Evolutionary conservation across 768 basidiomycete species (phyloP).

Genomic region (Boletus huronensis): DNA sequence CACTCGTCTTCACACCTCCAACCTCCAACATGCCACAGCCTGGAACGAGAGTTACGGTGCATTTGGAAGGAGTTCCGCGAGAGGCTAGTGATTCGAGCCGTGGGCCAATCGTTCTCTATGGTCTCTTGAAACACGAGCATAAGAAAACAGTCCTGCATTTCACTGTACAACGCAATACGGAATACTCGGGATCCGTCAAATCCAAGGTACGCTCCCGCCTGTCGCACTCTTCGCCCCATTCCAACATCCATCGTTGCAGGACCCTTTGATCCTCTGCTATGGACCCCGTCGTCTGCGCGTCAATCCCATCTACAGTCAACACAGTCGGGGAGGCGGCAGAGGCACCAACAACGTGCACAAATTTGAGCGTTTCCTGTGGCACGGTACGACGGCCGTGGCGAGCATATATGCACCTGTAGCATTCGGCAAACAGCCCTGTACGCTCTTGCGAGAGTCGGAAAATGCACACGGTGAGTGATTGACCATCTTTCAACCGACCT

Average conservation of each 20-base stretch:
- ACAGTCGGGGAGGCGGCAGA: constrained; percentile 83
- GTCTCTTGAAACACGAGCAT: constrained; percentile 91
- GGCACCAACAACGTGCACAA: constrained; percentile 98
- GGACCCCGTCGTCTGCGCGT: constrained; percentile 83
- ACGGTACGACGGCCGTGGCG: constrained; percentile 76
- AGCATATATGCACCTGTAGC: constrained; percentile 86
- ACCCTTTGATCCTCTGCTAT: constrained; percentile 83
- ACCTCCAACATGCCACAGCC: constrained; percentile 43
- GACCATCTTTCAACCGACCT: neutral
- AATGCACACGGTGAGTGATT: constrained; percentile 56
- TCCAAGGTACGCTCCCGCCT: constrained; percentile 63
- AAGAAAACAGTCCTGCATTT: constrained; percentile 93
- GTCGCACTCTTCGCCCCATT: neutral
- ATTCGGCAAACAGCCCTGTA: constrained; percentile 77
- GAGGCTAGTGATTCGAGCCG: constrained; percentile 40
- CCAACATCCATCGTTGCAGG: constrained; percentile 41
- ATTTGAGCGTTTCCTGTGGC: constrained; percentile 85
- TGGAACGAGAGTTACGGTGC: constrained; percentile 75
- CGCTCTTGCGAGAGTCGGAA: constrained; percentile 67
- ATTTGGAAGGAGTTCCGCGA: constrained; percentile 71
- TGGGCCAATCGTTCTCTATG: constrained; percentile 66
- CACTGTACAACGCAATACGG: constrained; percentile 90
- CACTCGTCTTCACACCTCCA: neutral
- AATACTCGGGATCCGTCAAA: constrained; percentile 81
- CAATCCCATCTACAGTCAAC: constrained; percentile 90